Evolutionary conservation across 2,329 filamentous ascomycete genomes (phyloP), one percentile per base, ranked within the genome.

Genomic region (Colletotrichum nymphaeae): DNA sequence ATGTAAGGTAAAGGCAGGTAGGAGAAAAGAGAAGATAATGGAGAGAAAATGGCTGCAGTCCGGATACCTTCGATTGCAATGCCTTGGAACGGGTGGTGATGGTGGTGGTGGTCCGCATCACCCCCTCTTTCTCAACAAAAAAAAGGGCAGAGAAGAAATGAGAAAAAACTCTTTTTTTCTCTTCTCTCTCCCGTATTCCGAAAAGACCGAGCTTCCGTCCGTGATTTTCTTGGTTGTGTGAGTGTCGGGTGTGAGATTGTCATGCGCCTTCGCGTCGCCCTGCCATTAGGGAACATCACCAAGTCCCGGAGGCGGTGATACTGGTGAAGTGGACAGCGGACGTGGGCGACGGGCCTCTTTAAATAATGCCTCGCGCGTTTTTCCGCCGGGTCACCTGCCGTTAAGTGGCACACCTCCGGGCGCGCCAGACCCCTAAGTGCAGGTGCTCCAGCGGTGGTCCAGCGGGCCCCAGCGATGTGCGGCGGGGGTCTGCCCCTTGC

Each of bases 361-460:
- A 73, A 73, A 69, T 65, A 73, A 72, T 64, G 58, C 59, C 70
- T 69, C 59, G 65, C 70, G 35, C 55, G 46, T 46, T 24, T 28
- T 0, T 12, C 42, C 69, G 56, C 63, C 28, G 32, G 42, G 58
- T 46, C 66, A 64, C 66, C 66, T 73, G 70, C 70, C 70, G 70
- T 69, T 73, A 73, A 73, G 70, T 73, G 66, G 66, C 55, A 73
- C 66, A 63, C 59, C 66, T 73, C 70, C 70, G 70, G 57, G 26
- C n/a, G 67, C 71, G 67, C 71, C 73, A 74, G 73, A 53, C 74
- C 72, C 72, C 74, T 75, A 75, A 75, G 74, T 67, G 74, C 74
- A 75, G 74, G 74, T 75, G 74, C 71, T 49, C 59, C 46, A 71
- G 71, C 71, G 70, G 65, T 32, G 37, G 59, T 12, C 53, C 66